Conservation (phyloP, 1,139 yeast genomes). For the Eremothecium cymbalariae region DNA sequence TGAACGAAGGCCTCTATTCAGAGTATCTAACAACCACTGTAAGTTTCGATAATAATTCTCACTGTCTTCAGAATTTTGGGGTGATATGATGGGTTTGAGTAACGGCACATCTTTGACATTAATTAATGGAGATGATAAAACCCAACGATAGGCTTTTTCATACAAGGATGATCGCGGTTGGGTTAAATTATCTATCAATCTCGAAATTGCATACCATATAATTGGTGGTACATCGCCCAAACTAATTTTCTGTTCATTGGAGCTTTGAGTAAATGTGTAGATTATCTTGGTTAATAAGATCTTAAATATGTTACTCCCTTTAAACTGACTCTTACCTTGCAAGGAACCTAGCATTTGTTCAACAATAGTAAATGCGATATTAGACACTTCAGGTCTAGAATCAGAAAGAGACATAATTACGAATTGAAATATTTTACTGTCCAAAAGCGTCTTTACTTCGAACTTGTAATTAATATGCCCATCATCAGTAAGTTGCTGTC, state of each 20-base stretch:
- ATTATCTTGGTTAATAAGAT: constrained; percentile 56
- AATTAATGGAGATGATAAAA: constrained; percentile 41
- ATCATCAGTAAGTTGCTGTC: constrained; percentile 28
- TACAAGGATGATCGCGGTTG: constrained; percentile 69
- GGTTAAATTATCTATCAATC: constrained; percentile 47
- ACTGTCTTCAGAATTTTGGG: constrained; percentile 35
- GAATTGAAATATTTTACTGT: constrained; percentile 50
- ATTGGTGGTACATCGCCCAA: constrained; percentile 33
- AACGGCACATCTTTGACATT: constrained; percentile 58
- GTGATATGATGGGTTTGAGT: constrained; percentile 40
- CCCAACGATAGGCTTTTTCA: constrained; percentile 57
- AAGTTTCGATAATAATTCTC: constrained; percentile 54
- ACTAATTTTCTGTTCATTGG: constrained; percentile 18
- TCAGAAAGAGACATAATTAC: constrained; percentile 47
- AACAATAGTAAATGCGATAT: constrained; percentile 40
- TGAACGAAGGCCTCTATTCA: constrained; percentile 41
- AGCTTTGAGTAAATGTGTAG: constrained; percentile 36
- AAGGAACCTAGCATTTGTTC: constrained; percentile 37
- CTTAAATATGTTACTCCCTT: constrained; percentile 51
- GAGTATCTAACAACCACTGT: constrained; percentile 53
- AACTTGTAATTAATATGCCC: constrained; percentile 33
- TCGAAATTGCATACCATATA: constrained; percentile 43
- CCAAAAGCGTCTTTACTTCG: constrained; percentile 52
- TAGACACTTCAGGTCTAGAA: constrained; percentile 42
- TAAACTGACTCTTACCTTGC: constrained; percentile 36